Conservation (phyloP, 352 stramenopile genomes). For the Pythium volutum region DNA sequence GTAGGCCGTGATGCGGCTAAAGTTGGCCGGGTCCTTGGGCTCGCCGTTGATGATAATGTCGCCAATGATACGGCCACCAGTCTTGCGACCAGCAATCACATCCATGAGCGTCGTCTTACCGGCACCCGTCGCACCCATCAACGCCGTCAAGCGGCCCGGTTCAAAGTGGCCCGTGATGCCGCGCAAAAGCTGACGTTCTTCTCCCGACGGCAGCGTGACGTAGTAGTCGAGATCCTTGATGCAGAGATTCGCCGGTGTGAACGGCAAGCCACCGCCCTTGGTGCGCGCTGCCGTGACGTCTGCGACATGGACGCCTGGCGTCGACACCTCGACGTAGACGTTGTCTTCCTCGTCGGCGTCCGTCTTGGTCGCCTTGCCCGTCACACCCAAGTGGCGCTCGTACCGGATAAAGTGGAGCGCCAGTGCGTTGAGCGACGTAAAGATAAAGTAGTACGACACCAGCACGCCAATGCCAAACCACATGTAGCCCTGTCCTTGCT, state of each 20-base stretch:
- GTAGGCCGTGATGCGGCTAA: conserved; percentile 88
- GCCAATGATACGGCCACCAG: conserved; percentile 66
- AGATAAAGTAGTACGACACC: conserved; percentile 51
- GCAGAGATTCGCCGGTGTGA: conserved; percentile 39
- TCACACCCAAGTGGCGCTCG: conserved; percentile 43
- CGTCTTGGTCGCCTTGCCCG: conserved; percentile 29
- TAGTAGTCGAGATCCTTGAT: conserved; percentile 48
- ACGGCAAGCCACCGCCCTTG: conserved; percentile 32
- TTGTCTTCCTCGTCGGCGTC: conserved; percentile 27
- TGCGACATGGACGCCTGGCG: conserved; percentile 18
- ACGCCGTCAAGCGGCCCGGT: conserved; percentile 59
- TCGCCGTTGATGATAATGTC: conserved; percentile 91
- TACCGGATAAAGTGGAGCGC: conserved; percentile 55
- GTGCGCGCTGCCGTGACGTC: conserved; percentile 3
- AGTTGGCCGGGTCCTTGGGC: conserved; percentile 68
- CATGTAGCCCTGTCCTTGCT: conserved; percentile 39
- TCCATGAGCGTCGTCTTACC: conserved; percentile 70
- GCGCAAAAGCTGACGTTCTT: conserved; percentile 42
- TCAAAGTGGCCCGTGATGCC: conserved; percentile 51
- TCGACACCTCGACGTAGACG: conserved; percentile 41
- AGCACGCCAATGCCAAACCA: conserved; percentile 48
- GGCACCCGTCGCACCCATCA: conserved; percentile 70
- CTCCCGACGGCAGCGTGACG: conserved; percentile 46
- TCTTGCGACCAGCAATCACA: conserved; percentile 72
- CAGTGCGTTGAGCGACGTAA: conserved; percentile 42